Base-by-base conservation (phyloP, 2,329 filamentous ascomycete genomes). In the Periconia macrospinosa region DNA sequence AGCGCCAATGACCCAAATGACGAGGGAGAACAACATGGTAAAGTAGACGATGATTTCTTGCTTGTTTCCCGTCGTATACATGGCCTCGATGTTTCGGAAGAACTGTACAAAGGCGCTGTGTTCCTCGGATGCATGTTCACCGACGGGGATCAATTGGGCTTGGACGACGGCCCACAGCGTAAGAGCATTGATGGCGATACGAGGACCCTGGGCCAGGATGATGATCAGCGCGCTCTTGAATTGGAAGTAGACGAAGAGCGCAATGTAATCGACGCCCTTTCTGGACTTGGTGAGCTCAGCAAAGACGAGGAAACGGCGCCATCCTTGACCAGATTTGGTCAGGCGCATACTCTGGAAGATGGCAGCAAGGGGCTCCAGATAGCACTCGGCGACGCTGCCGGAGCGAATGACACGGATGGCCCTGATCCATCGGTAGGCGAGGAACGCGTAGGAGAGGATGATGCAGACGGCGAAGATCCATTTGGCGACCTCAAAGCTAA, bases 391-490 rank as follows among this genome's bases (percentile, higher is more conserved):
- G 41, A 97, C 89, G 59, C 92, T 92, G 51, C 90, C 90, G 53
- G 91, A 85, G 62, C 81, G 86, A 72, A 97, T 95, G 47, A 95
- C 90, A 44, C 88, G 86, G 56, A 88, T 77, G 23, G 93, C 92
- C 50, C 89, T 85, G 45, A 95, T 70, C 78, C 90, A 91, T 74
- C 96, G 90, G 66, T 89, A 94, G 15, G 78, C 80, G 27, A 95
- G 82, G 61, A 97, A 90, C 59, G 91, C 78, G 72, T 93, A 92
- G 10, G 92, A 97, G 35, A 94, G 81, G 59, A 97, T 88, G 69
- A 99, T 97, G 72, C 92, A 96, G 52, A 86, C 84, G 27, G 91
- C 89, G 72, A 97, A 99, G 71, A 99, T 92, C 92, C 92, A 97
- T 77, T 94, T 95, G 13, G 91, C 89, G 50, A 93, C 83, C 46